These are phyloP conservation scores for Phaffia tasmanica DNA, from an alignment of 768 basidiomycete genomes.

Conservation along the genomic window DNA sequence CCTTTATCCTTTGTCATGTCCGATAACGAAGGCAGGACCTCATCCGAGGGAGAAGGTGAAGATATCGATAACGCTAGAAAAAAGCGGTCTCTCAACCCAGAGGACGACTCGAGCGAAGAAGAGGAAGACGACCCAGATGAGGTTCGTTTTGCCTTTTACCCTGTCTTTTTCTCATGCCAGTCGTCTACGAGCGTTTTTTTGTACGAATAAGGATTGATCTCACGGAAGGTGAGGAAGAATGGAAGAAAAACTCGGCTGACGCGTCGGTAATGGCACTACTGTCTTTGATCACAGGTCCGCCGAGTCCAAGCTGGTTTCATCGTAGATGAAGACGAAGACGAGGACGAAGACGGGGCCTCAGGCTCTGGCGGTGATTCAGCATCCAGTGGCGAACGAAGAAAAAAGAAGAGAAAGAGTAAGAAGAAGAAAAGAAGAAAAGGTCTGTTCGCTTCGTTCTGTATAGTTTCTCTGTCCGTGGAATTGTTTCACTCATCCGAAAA, in stretches of 20 bases:
- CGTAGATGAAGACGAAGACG: constrained; percentile 77
- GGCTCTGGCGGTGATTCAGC: constrained; percentile 6
- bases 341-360: constrained; percentile 55
- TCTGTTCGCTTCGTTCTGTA: constrained; percentile 36
- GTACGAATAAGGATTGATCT: background rate
- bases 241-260: background rate
- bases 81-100: constrained; percentile 30
- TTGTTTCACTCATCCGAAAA: constrained; percentile 19
- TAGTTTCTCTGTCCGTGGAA: background rate
- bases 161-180: background rate
- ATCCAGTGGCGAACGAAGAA: constrained; percentile 4
- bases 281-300: constrained; percentile 39
- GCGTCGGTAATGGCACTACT: background rate
- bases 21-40: constrained; percentile 27
- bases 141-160: constrained; percentile 21
- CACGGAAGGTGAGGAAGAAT: background rate
- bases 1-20: constrained; percentile 30
- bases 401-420: constrained; percentile 43
- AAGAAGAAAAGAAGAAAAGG: constrained; percentile 45
- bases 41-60: constrained; percentile 35
- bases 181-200: background rate
- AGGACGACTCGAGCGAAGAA: constrained; percentile 38
- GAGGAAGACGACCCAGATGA: constrained; percentile 81
- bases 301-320: constrained; percentile 80
- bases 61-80: constrained; percentile 27